Evolutionary conservation across 495 filamentous ascomycete genomes (phyloP), one percentile per base, ranked within the genome.

Genomic region (Penicillium daleae): DNA sequence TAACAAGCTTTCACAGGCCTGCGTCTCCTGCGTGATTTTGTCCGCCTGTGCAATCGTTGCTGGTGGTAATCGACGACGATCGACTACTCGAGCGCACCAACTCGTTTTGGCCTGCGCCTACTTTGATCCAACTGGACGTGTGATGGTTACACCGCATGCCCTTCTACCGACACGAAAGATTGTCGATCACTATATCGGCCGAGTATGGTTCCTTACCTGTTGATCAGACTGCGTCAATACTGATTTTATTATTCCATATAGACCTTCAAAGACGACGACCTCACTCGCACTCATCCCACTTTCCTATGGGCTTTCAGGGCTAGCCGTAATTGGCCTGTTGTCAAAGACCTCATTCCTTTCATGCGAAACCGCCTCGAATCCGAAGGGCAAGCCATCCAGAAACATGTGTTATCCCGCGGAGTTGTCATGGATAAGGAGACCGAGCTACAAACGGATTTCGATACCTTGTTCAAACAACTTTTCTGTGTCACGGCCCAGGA

Each of bases 271-370:
- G 84, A 91, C 56, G 92, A 96, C 54, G 83, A 86, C 31, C 92
- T 97, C 66, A 86, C 86, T 35, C 86, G 88, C 42, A 83, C 84
- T 15, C 92, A 97, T 69, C 87, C 90, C 3, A 86, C 92, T 12
- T 97, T 95, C 72, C 86, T 92, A 31, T 97, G 93, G 93, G 85
- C 92, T 50, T 96, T 90, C 70, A 85, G 90, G 58, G 90, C 90
- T 13, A 89, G 89, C 37, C 83, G 87, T 24, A 86, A 91, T 71
- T 97, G 93, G 93, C 69, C 73, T 7, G 80, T 83, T 24, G 79
- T 97, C 21, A 81, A 80, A 52, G 82, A 87, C 29, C 78, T 94
- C 12, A 77, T 96, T 33, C 84, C 86, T 13, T 83, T 83, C 26
- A 96, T 96, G 89, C 75, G 74, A 59, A 78, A 76, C 32, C 86